These are phyloP conservation scores for Mucor plumbeus DNA, from an alignment of 371 early-diverging fungal genomes.

Conservation along the genomic window DNA sequence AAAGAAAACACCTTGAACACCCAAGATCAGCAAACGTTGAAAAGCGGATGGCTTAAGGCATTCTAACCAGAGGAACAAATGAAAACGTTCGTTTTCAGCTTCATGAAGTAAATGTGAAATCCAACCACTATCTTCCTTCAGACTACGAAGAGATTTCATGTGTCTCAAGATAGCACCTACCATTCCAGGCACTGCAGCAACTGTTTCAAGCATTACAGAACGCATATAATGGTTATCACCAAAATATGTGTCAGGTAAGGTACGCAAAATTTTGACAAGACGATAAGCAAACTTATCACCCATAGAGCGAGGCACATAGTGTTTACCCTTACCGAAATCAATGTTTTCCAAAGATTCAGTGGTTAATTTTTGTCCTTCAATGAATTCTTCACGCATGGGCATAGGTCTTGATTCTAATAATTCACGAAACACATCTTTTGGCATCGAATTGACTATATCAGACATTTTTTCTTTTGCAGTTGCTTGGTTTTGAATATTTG, in stretches of 20 bases:
- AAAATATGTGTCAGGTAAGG: constrained; percentile 81
- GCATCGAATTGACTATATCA: constrained; percentile 9
- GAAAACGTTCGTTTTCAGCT: constrained; percentile 87
- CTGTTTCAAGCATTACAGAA: constrained; percentile 85
- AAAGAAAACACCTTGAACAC: constrained; percentile 89
- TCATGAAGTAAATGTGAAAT: constrained; percentile 86
- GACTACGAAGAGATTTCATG: constrained; percentile 79
- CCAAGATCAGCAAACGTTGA: constrained; percentile 70
- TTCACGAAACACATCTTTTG: constrained; percentile 30
- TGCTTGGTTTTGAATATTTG: neutral
- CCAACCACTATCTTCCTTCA: constrained; percentile 89
- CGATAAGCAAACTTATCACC: constrained; percentile 73
- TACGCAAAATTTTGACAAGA: constrained; percentile 71
- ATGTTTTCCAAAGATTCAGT: constrained; percentile 67
- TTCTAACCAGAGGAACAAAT: constrained; percentile 89
- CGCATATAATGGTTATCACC: constrained; percentile 81
- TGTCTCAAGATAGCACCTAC: constrained; percentile 90
- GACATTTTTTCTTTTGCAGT: neutral
- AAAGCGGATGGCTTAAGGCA: constrained; percentile 69
- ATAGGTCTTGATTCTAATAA: constrained; percentile 54
- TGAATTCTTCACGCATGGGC: constrained; percentile 77
- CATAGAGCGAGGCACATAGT: constrained; percentile 62
- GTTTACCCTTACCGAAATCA: constrained; percentile 66
- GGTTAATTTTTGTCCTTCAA: constrained; percentile 51
- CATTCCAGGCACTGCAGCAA: constrained; percentile 94